Evolutionary conservation across 1,139 yeast genomes (phyloP).

Genomic region (Wickerhamiella infanticola): DNA sequence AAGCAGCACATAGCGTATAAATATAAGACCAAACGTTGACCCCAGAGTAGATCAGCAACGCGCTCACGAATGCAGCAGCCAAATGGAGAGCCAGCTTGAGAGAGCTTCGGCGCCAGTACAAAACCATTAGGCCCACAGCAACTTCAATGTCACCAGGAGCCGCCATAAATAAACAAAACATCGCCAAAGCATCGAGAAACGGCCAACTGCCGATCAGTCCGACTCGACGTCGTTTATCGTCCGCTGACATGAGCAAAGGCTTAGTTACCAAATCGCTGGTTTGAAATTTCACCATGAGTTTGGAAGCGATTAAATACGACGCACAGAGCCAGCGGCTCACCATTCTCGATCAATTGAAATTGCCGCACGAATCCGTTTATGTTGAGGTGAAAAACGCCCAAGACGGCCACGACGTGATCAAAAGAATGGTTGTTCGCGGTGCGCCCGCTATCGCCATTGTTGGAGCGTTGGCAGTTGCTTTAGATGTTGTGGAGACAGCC

Average conservation of each 20-base stretch:
- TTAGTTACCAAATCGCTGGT: neutral
- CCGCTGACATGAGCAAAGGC: neutral
- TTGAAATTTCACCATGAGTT: slow-evolving; percentile 5
- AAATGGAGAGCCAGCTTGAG: neutral
- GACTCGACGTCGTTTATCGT: neutral
- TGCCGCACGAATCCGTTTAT: slow-evolving; percentile 69
- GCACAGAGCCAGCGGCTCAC: slow-evolving; percentile 32
- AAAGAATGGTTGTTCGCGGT: slow-evolving; percentile 87
- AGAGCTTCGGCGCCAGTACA: neutral
- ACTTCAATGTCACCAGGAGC: neutral
- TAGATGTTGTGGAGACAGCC: slow-evolving; percentile 32
- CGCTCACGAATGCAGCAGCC: neutral
- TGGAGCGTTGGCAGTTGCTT: slow-evolving; percentile 71
- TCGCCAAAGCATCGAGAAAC: slow-evolving; percentile 1
- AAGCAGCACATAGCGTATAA: neutral
- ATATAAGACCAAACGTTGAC: neutral
- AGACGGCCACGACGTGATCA: slow-evolving; percentile 71
- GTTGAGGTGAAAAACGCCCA: slow-evolving; percentile 41
- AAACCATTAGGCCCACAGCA: neutral
- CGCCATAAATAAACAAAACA: neutral
- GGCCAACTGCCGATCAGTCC: neutral
- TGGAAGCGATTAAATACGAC: slow-evolving; percentile 56
- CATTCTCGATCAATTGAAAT: slow-evolving; percentile 63
- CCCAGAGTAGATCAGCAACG: neutral
- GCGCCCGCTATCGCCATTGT: slow-evolving; percentile 98